Evolutionary conservation across 768 basidiomycete species (phyloP), one percentile per base, ranked within the genome.

Genomic region (Epithele typhae): DNA sequence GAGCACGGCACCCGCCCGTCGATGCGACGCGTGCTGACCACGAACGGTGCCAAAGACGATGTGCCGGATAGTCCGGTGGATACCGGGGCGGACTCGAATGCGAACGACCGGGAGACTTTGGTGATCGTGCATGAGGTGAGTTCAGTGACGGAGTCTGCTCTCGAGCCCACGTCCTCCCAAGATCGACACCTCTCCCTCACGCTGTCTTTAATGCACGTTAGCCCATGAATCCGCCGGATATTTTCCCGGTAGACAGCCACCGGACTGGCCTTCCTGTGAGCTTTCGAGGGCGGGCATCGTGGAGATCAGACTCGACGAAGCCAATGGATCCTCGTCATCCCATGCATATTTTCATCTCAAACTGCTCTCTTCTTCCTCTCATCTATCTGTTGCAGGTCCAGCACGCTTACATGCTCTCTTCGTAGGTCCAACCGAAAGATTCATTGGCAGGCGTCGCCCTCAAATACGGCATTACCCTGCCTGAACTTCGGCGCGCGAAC

Each of bases 401-500:
- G 7, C 8, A 30, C 8, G 14, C 27, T 30, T 14, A 30, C 14
- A 30, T 30, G 27, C 27, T 30, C 27, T 30, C 8, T 30, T 36
- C 25, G 18, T 57, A 89, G 94, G 73, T 97, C 33, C 67, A 73
- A 42, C 69, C 80, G 2, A 75, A 70, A 14, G 94, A 98, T 62
- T 87, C 94, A 9, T 69, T 97, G 24, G 79, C 92, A 14, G 86
- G 91, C 22, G 84, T 98, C 11, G 82, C 95, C 0, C 71, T 98
- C 40, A 90, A 84, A 57, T 96, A 97, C 63, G 91, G 90, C 2
- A 84, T 95, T 44, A 77, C 84, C 15, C 71, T 96, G 43, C 77
- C 89, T 22, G 84, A 87, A 12, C 76, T 99, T 11, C 84, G 94
- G 39, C 76, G 82, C 55, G 83, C 84, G 39, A 99, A 99, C 64